These are phyloP conservation scores for Ceratorhiza oryzae-sativae DNA, from an alignment of 1,284 basidiomycete genomes.

Conservation along the genomic window DNA sequence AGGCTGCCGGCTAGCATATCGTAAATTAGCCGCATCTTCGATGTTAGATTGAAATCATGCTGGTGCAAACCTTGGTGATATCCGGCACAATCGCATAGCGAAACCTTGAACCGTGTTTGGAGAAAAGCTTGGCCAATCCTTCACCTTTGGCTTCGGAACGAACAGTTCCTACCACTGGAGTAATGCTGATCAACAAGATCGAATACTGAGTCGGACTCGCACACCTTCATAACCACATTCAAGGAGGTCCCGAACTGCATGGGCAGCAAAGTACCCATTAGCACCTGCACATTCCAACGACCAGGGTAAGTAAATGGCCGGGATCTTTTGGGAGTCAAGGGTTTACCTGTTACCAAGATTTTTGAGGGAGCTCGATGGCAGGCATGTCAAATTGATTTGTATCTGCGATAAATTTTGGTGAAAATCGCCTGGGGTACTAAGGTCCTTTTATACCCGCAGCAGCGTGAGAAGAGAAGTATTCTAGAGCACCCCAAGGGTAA, in stretches of 20 bases:
- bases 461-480: no score
- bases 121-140: conserved; percentile 6
- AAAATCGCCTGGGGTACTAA: no score
- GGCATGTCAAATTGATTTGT: no score
- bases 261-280: conserved; percentile 19
- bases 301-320: no score
- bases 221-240: conserved; percentile 14
- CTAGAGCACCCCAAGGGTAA: no score
- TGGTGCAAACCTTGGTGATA: background rate
- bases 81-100: conserved; percentile 6
- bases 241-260: conserved; percentile 14
- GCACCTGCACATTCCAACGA: background rate
- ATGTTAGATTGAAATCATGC: background rate
- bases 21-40: background rate
- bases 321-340: background rate
- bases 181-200: background rate
- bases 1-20: background rate
- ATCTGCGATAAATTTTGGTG: no score
- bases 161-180: conserved; percentile 17
- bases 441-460: no score
- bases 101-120: background rate
- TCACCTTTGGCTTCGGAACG: conserved; percentile 14
- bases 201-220: background rate
- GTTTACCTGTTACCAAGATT: conserved; percentile 9
- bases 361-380: conserved; percentile 12